These are phyloP conservation scores for Solanum hybrid DNA, from an alignment of 305 asterid species.

Conservation along the genomic window DNA sequence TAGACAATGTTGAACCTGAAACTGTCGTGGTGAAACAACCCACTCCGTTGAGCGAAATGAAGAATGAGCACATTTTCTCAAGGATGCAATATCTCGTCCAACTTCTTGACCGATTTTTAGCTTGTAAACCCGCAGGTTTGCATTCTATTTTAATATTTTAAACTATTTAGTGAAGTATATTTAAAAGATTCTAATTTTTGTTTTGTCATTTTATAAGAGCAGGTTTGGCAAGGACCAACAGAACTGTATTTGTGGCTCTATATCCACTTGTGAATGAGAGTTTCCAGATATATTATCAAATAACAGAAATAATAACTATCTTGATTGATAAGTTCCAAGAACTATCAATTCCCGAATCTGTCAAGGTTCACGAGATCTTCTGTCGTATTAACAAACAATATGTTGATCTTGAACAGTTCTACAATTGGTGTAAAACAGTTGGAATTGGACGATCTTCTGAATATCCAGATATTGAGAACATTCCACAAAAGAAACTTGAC, in stretches of 20 bases:
- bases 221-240: constrained; percentile 10
- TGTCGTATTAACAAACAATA: constrained; percentile 10
- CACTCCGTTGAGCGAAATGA: constrained; percentile 9
- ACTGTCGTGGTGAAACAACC: neutral
- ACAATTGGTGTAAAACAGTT: constrained; percentile 6
- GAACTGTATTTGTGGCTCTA: constrained; percentile 1
- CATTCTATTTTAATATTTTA: neutral
- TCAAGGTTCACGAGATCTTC: constrained; percentile 7
- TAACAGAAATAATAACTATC: neutral
- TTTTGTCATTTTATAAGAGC: neutral
- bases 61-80: constrained; percentile 2
- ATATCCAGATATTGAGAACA: constrained; percentile 8
- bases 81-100: constrained; percentile 7
- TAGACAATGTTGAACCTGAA: constrained; percentile 7
- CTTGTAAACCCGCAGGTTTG: constrained; percentile 17
- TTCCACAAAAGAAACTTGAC: constrained; percentile 7
- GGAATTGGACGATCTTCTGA: constrained; percentile 15
- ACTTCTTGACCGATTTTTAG: constrained; percentile 14
- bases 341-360: constrained; percentile 2
- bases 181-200: neutral
- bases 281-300: constrained; percentile 1
- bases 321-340: constrained; percentile 10
- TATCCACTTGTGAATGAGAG: constrained; percentile 15
- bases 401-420: constrained; percentile 8
- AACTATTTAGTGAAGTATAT: neutral